Evolutionary conservation across 2,329 filamentous ascomycete species (phyloP).

Genomic region (Colletotrichum melonis): DNA sequence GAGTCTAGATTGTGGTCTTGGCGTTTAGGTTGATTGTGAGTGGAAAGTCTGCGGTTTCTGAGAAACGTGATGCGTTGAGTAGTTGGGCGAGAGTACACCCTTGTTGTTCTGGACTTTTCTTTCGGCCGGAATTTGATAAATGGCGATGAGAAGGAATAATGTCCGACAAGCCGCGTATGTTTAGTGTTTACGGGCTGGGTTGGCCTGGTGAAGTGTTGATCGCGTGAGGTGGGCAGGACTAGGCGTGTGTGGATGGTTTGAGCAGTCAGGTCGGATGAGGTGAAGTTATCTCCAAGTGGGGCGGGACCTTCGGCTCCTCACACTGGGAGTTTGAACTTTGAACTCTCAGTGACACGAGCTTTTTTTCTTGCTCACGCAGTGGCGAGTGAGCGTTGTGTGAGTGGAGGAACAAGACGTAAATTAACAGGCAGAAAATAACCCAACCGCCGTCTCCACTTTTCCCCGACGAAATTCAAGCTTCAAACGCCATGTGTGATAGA

Average conservation of each 20-base stretch:
- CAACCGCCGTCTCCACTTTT: conserved; percentile 19
- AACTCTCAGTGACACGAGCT: conserved; percentile 4
- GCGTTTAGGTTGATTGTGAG: background rate
- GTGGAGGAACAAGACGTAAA: background rate
- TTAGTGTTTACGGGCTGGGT: too few relatives aligned
- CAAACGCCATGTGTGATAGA: conserved; percentile 26
- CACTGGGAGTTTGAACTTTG: conserved; percentile 2
- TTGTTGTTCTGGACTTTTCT: background rate
- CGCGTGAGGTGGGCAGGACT: background rate
- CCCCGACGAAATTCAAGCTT: conserved; percentile 22
- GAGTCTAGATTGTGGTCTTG: background rate
- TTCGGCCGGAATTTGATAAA: background rate
- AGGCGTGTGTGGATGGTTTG: background rate
- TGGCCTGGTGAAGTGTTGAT: background rate
- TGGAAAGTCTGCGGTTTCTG: background rate
- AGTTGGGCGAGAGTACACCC: too few relatives aligned
- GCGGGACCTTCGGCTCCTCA: background rate
- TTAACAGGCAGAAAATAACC: background rate
- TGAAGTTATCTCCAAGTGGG: conserved; percentile 30
- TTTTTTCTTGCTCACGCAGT: background rate
- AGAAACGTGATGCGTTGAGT: background rate
- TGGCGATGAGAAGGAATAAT: background rate
- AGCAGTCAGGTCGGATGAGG: background rate
- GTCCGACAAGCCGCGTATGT: too few relatives aligned
- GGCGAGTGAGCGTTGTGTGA: background rate